Percentiles rank a stretch among this genome's conserved stretches.
phyloP scores from a whole-genome alignment of 371 early-diverging fungal genomes.

The Syncephalis plumigaleata region DNA sequence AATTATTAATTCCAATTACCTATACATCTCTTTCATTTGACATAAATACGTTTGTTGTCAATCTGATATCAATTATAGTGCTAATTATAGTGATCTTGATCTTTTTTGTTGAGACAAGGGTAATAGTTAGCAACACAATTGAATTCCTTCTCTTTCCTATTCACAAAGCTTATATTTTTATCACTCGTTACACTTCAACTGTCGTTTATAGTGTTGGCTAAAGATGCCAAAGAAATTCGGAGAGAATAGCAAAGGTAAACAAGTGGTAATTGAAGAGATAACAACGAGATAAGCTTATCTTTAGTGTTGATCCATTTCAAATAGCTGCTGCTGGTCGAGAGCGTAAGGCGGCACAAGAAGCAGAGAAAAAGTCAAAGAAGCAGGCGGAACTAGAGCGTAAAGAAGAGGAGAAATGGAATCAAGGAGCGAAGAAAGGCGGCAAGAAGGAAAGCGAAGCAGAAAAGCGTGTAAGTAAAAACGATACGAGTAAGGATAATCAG shows the following conservation, averaged over 20 bases:
- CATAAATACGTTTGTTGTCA: too few species aligned
- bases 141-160: too few species aligned
- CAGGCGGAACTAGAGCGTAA: conserved; percentile 28
- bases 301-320: not conserved
- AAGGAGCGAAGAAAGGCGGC: conserved; percentile 44
- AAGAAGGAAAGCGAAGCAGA: conserved; percentile 52
- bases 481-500: not conserved
- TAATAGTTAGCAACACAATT: too few species aligned
- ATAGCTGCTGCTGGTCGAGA: conserved; percentile 44
- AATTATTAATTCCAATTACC: too few species aligned
- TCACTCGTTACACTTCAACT: too few species aligned
- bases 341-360: conserved; percentile 45
- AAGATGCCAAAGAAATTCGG: conserved; percentile 6
- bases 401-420: conserved; percentile 42
- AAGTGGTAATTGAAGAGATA: not conserved
- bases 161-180: too few species aligned
- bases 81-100: too few species aligned
- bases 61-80: too few species aligned
- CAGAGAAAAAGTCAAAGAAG: conserved; percentile 34
- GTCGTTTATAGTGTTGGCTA: too few species aligned
- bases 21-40: too few species aligned
- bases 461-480: conserved; percentile 28
- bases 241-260: conserved; percentile 10
- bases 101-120: too few species aligned
- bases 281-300: not conserved